These are phyloP conservation scores for Cadophora luteo-olivacea DNA, from an alignment of 2,329 filamentous ascomycete genomes.

Conservation along the genomic window DNA sequence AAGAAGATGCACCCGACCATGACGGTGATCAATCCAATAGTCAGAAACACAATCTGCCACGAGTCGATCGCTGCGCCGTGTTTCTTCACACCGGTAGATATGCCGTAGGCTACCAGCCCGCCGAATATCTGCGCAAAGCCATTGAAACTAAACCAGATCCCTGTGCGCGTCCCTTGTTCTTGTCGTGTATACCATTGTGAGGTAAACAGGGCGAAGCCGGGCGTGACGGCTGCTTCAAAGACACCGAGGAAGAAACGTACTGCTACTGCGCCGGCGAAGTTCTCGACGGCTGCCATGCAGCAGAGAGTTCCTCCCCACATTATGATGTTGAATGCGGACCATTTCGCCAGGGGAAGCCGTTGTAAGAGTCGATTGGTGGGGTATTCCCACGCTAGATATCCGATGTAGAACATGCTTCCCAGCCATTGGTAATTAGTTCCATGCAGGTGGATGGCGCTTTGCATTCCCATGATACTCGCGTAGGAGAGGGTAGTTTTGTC, in stretches of 20 bases:
- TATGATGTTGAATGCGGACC: conserved; percentile 65
- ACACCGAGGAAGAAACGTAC: conserved; percentile 73
- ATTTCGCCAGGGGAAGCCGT: conserved; percentile 66
- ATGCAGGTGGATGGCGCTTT: conserved; percentile 49
- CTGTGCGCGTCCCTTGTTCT: conserved; percentile 68
- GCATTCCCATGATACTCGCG: conserved; percentile 56
- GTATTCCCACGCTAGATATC: conserved; percentile 44
- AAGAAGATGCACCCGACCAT: conserved; percentile 51
- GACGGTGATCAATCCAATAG: conserved; percentile 54
- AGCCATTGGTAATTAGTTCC: conserved; percentile 54
- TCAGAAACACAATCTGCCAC: conserved; percentile 66
- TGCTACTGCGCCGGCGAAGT: conserved; percentile 66
- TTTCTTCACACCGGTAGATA: conserved; percentile 57
- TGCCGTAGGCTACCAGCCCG: conserved; percentile 67
- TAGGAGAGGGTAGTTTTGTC: conserved; percentile 56
- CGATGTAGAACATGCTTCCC: conserved; percentile 54
- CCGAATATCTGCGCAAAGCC: conserved; percentile 69
- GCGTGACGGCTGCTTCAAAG: conserved; percentile 72
- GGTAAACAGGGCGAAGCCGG: conserved; percentile 72
- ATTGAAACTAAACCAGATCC: conserved; percentile 74
- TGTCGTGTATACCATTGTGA: conserved; percentile 75
- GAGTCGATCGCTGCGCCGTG: conserved; percentile 56
- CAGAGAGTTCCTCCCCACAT: conserved; percentile 65
- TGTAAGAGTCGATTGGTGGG: conserved; percentile 50
- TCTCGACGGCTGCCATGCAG: conserved; percentile 67